These are phyloP conservation scores for Allantophomopsis lycopodina DNA, from an alignment of 2,329 filamentous ascomycete genomes.

Conservation along the genomic window DNA sequence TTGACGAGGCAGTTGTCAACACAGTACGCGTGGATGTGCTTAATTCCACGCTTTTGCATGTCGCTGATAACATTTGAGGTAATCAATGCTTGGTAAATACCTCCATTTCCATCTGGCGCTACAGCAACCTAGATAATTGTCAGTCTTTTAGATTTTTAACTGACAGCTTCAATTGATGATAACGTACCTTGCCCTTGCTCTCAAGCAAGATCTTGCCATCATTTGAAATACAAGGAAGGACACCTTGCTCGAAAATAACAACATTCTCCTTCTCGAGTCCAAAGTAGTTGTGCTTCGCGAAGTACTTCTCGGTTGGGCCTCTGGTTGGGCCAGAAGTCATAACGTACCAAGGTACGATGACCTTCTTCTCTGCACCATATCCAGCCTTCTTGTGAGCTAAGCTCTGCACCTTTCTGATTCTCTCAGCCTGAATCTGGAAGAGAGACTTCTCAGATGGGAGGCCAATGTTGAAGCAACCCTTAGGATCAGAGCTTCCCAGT, in stretches of 20 bases:
- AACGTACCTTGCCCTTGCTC: constrained; percentile 59
- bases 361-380: constrained; percentile 35
- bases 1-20: constrained; percentile 99
- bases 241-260: constrained; percentile 89
- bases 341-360: constrained; percentile 90
- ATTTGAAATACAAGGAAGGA: constrained; percentile 92
- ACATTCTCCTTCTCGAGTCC: constrained; percentile 78
- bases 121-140: constrained; percentile 51
- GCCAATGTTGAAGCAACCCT: constrained; percentile 95
- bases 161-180: neutral
- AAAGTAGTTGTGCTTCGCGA: constrained; percentile 81
- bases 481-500: constrained; percentile 85
- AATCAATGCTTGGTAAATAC: constrained; percentile 85
- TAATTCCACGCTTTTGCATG: constrained; percentile 76
- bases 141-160: neutral
- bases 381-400: constrained; percentile 61
- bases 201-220: constrained; percentile 95
- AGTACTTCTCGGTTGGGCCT: constrained; percentile 85
- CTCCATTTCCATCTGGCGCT: constrained; percentile 93
- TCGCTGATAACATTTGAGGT: constrained; percentile 69
- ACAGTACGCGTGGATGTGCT: constrained; percentile 96
- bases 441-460: constrained; percentile 86
- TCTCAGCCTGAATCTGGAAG: constrained; percentile 95
- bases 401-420: constrained; percentile 75
- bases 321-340: constrained; percentile 97